phyloP scores from a whole-genome alignment of 768 basidiomycete species.

The Suillus decipiens region DNA sequence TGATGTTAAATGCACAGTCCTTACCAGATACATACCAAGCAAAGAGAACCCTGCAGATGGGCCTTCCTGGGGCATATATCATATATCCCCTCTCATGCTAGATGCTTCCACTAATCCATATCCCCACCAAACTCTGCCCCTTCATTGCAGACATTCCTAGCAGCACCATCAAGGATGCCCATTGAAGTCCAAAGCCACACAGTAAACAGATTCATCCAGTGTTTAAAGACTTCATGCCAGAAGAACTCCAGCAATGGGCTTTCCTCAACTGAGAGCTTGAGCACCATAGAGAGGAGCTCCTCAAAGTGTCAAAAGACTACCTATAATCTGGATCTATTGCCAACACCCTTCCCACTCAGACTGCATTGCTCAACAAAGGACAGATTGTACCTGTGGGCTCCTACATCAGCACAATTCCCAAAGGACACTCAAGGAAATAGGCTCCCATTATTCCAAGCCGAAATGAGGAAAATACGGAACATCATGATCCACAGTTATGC shows the following conservation, averaged over 20 bases:
- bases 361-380: no score
- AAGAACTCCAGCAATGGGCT: background rate
- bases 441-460: no score
- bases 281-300: background rate
- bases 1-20: background rate
- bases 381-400: no score
- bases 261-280: background rate
- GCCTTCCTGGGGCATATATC: conserved; percentile 3
- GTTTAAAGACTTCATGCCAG: background rate
- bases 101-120: conserved; percentile 14
- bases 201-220: background rate
- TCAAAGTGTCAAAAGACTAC: background rate
- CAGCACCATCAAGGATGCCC: no score
- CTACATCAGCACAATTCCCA: no score
- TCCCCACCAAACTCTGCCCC: conserved; percentile 2
- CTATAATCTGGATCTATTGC: no score
- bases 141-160: background rate
- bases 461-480: rapidly evolving
- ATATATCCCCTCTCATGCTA: conserved; percentile 8
- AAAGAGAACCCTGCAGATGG: background rate
- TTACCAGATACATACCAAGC: conserved; percentile 20
- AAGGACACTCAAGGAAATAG: no score
- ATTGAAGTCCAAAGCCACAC: rapidly evolving
- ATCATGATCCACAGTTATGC: no score
- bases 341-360: no score